phyloP scores from a whole-genome alignment of 345 rosid genomes.

The Litchi chinensis region DNA sequence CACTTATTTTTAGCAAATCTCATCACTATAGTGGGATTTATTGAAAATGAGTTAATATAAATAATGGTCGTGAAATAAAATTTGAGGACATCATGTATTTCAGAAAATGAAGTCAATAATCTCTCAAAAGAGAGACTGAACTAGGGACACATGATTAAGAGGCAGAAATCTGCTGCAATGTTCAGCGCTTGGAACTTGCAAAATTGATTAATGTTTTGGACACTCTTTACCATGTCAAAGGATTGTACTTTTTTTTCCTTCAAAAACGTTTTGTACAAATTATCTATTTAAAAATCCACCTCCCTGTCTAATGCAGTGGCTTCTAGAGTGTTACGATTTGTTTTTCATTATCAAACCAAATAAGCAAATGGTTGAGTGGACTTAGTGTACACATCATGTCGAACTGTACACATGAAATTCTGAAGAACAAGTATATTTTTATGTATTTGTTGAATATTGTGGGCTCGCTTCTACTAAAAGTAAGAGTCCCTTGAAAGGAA shows the following conservation, averaged over 20 bases:
- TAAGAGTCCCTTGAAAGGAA: too few species aligned
- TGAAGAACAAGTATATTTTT: neutral
- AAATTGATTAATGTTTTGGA: slow-evolving; percentile 1
- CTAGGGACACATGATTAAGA: neutral
- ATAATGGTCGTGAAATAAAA: too few species aligned
- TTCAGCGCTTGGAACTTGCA: neutral
- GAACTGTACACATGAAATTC: slow-evolving; percentile 11
- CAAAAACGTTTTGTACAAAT: neutral
- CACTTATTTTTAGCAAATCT: too few species aligned
- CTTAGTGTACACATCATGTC: neutral
- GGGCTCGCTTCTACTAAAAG: too few species aligned
- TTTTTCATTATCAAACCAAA: neutral
- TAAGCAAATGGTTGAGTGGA: slow-evolving; percentile 21
- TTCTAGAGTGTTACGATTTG: neutral
- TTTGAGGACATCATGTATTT: too few species aligned
- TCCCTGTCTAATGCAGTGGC: neutral
- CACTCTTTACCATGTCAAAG: neutral
- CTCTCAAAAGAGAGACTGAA: neutral
- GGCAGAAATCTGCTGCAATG: too few species aligned
- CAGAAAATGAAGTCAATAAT: neutral
- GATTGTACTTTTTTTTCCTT: neutral
- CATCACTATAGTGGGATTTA: too few species aligned
- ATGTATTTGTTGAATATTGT: too few species aligned
- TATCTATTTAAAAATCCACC: neutral
- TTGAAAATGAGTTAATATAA: too few species aligned